Percentiles rank a stretch among this genome's conserved stretches.
Conservation (phyloP, 805 yeast species). For the Blastobotrys peoriensis region DNA sequence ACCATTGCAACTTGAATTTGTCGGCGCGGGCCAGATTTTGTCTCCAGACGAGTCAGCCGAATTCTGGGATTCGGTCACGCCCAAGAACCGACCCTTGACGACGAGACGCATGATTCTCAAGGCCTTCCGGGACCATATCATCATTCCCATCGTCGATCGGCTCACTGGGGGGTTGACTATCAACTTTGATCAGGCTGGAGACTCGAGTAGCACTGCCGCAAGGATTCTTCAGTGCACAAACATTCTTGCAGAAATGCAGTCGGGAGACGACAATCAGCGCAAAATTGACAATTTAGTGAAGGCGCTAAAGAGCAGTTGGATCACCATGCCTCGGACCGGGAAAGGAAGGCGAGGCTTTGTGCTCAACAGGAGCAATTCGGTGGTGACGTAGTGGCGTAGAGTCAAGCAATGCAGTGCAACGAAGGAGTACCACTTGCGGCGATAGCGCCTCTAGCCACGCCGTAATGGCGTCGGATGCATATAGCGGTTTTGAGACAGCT, state of each 20-base stretch:
- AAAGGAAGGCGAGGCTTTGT: slow-evolving; percentile 28
- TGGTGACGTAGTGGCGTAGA: too few species aligned
- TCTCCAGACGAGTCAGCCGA: slow-evolving; percentile 32
- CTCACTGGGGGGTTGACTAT: slow-evolving; percentile 11
- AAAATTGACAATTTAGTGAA: slow-evolving; percentile 48
- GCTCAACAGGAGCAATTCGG: not conserved
- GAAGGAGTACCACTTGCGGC: not conserved
- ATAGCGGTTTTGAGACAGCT: too few species aligned
- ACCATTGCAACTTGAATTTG: slow-evolving; percentile 51
- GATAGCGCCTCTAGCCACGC: too few species aligned
- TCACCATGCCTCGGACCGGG: slow-evolving; percentile 23
- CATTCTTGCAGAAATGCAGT: slow-evolving; percentile 45
- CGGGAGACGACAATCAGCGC: slow-evolving; percentile 50
- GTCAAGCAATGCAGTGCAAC: not conserved
- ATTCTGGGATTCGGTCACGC: slow-evolving; percentile 31
- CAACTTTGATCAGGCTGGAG: slow-evolving; percentile 16
- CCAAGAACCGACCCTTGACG: slow-evolving; percentile 12
- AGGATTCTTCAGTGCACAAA: slow-evolving; percentile 58
- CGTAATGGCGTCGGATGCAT: too few species aligned
- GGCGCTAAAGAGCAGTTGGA: slow-evolving; percentile 24
- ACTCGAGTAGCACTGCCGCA: slow-evolving; percentile 22
- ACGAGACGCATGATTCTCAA: slow-evolving; percentile 27
- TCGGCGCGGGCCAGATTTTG: slow-evolving; percentile 38
- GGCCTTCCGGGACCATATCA: slow-evolving; percentile 32
- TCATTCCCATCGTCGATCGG: slow-evolving; percentile 28